Percentiles rank a stretch among this genome's conserved stretches.
phyloP scores from a whole-genome alignment of 352 stramenopile genomes.

The Phytophthora sp. region DNA sequence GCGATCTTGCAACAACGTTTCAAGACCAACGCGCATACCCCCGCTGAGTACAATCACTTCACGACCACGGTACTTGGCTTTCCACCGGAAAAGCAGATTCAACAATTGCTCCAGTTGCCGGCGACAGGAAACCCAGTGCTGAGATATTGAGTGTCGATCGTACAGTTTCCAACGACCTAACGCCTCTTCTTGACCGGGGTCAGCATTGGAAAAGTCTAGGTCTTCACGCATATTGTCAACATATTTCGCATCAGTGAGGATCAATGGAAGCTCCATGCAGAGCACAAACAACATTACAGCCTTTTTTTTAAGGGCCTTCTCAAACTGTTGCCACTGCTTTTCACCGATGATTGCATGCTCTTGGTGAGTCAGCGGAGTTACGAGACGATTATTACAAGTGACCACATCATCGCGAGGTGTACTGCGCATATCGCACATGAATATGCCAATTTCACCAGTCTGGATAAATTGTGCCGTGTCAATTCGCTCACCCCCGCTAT shows the following conservation, averaged over 20 bases:
- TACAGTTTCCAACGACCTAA: constrained; percentile 55
- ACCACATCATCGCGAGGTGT: constrained; percentile 44
- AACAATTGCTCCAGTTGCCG: constrained; percentile 75
- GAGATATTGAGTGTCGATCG: constrained; percentile 50
- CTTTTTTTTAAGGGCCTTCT: constrained; percentile 75
- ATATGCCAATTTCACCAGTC: constrained; percentile 57
- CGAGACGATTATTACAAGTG: constrained; percentile 70
- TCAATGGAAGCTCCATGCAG: constrained; percentile 69
- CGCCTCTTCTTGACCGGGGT: constrained; percentile 20
- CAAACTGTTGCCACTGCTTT: constrained; percentile 68
- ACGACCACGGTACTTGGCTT: constrained; percentile 67
- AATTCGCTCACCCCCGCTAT: neutral
- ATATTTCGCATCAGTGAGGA: constrained; percentile 57
- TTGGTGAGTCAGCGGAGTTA: constrained; percentile 47
- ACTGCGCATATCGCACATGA: constrained; percentile 67
- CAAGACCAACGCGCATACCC: constrained; percentile 62
- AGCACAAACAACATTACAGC: constrained; percentile 61
- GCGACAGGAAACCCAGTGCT: constrained; percentile 77
- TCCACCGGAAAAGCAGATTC: constrained; percentile 77
- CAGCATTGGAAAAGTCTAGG: neutral
- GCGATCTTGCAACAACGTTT: constrained; percentile 64
- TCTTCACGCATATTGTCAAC: constrained; percentile 57
- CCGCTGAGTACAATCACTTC: constrained; percentile 78
- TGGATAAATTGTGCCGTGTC: constrained; percentile 47
- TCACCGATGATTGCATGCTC: constrained; percentile 72